Percentiles rank a stretch among this genome's conserved stretches.
Conservation (phyloP, 495 filamentous ascomycete genomes). For the Penicillium dipodomyicola region DNA sequence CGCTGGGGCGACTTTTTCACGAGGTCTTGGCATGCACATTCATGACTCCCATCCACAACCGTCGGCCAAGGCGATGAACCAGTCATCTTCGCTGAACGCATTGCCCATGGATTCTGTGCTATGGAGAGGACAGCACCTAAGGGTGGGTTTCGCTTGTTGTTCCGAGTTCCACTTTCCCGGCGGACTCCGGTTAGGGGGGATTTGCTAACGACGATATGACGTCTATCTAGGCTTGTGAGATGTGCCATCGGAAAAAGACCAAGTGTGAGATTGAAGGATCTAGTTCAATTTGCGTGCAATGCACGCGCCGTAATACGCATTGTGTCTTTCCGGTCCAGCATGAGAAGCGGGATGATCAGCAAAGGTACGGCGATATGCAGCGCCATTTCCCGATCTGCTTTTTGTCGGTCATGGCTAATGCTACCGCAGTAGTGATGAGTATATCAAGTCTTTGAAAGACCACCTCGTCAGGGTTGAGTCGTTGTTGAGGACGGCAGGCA, state of each 20-base stretch:
- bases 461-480: conserved; percentile 83
- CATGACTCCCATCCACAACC: conserved; percentile 1
- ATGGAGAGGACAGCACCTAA: neutral
- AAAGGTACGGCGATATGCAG: conserved; percentile 57
- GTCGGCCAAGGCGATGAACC: conserved; percentile 1
- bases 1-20: conserved; percentile 4
- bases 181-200: neutral
- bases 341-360: conserved; percentile 85
- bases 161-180: neutral
- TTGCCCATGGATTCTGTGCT: conserved; percentile 1
- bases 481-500: conserved; percentile 76
- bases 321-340: conserved; percentile 88
- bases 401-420: neutral
- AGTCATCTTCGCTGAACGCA: neutral
- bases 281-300: conserved; percentile 70
- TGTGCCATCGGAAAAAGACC: conserved; percentile 96
- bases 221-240: conserved; percentile 79
- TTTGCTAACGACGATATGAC: conserved; percentile 10
- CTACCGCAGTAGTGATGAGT: conserved; percentile 65
- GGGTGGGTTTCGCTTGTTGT: neutral
- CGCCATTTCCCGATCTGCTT: neutral
- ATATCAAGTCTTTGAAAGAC: conserved; percentile 90
- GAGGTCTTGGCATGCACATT: conserved; percentile 9
- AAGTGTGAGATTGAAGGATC: conserved; percentile 91
- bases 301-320: conserved; percentile 86